phyloP scores from a whole-genome alignment of 768 basidiomycete genomes.

The Dentipellis sp. region DNA sequence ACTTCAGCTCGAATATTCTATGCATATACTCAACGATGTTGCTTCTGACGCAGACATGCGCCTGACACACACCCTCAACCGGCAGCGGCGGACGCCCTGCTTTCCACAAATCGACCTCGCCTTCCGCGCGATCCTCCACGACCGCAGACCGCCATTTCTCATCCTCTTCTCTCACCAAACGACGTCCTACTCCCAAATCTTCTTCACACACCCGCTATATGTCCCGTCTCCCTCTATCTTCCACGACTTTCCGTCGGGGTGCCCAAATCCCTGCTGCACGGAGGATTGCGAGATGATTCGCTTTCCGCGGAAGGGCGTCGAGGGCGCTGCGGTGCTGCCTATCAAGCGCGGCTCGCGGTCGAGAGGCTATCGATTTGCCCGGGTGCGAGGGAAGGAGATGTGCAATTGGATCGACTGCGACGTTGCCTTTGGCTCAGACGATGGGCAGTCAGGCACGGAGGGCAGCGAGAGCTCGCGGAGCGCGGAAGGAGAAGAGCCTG shows the following conservation, averaged over 20 bases:
- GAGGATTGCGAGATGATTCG: constrained; percentile 81
- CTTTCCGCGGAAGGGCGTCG: constrained; percentile 58
- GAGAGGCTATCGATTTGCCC: constrained; percentile 27
- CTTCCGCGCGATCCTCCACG: constrained; percentile 65
- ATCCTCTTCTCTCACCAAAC: constrained; percentile 75
- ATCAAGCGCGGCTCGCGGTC: constrained; percentile 44
- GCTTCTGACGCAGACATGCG: constrained; percentile 41
- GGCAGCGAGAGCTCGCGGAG: constrained; percentile 18
- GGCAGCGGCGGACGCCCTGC: constrained; percentile 66
- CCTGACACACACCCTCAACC: constrained; percentile 54
- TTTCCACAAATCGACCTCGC: constrained; percentile 78
- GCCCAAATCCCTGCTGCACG: constrained; percentile 69
- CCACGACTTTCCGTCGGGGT: constrained; percentile 71
- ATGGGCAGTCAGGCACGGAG: constrained; percentile 27
- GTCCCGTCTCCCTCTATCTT: constrained; percentile 68
- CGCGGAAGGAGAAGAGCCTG: constrained; percentile 14
- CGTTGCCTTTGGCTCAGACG: constrained; percentile 47
- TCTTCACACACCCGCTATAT: constrained; percentile 64
- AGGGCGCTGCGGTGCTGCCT: constrained; percentile 52
- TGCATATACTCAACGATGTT: too few species aligned
- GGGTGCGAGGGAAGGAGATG: constrained; percentile 51
- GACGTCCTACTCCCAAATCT: constrained; percentile 73
- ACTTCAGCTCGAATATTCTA: neutral
- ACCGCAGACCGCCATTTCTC: constrained; percentile 69
- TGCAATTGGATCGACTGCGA: constrained; percentile 80